These are phyloP conservation scores for Escovopsis sp. DNA, from an alignment of 2,329 filamentous ascomycete genomes.

Conservation along the genomic window DNA sequence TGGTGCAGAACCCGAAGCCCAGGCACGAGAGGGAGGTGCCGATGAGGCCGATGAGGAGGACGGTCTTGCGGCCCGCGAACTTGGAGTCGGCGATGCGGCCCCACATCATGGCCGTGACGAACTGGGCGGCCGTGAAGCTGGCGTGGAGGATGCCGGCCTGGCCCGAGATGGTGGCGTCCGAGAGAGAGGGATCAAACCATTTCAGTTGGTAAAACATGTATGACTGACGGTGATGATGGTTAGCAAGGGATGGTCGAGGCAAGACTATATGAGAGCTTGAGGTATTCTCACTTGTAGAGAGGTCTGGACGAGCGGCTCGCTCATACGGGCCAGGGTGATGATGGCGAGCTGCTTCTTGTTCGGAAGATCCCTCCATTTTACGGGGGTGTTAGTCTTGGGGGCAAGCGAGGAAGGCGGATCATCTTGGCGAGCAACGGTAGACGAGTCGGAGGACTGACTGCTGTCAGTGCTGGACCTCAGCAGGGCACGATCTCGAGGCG, in stretches of 20 bases:
- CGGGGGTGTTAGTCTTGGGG: slow-evolving; percentile 6
- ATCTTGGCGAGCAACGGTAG: neutral
- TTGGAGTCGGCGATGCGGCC: slow-evolving; percentile 53
- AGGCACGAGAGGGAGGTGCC: slow-evolving; percentile 38
- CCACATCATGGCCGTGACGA: slow-evolving; percentile 72
- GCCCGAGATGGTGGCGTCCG: slow-evolving; percentile 52
- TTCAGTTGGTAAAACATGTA: slow-evolving; percentile 86
- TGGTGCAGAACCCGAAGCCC: slow-evolving; percentile 51
- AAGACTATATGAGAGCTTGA: neutral
- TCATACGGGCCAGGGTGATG: slow-evolving; percentile 62
- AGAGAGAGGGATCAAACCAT: slow-evolving; percentile 47
- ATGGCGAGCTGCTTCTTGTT: slow-evolving; percentile 64
- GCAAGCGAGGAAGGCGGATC: neutral
- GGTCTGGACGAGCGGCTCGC: slow-evolving; percentile 70
- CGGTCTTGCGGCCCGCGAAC: slow-evolving; percentile 56
- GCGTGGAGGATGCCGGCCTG: slow-evolving; percentile 69
- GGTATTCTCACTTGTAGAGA: slow-evolving; percentile 36
- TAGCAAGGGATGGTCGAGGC: neutral
- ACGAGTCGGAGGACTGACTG: too few relatives aligned
- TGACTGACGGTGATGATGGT: slow-evolving; percentile 27
- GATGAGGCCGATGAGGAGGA: slow-evolving; percentile 60
- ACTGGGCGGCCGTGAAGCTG: slow-evolving; percentile 70
- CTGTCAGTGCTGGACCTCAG: too few relatives aligned
- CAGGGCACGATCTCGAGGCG: too few relatives aligned
- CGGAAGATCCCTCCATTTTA: slow-evolving; percentile 54